A percentile compares a stretch with the other conserved stretches of the same genome.
These are phyloP conservation scores for Globisporangium recalcitrans DNA, from an alignment of 352 stramenopile species.

Conservation along the genomic window DNA sequence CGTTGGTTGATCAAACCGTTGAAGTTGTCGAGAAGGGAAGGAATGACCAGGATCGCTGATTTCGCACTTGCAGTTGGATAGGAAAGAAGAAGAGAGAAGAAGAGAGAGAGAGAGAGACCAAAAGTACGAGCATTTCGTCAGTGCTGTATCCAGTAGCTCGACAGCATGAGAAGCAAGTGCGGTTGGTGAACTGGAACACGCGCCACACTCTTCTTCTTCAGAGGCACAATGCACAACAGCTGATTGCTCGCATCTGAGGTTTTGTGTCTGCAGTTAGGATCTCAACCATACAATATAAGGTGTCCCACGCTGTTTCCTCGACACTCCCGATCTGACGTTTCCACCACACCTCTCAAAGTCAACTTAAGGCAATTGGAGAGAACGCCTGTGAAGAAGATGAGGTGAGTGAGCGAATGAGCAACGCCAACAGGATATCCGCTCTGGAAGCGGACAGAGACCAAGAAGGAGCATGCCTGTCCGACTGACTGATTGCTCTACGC, in stretches of 20 bases:
- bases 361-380: slow-evolving; percentile 1
- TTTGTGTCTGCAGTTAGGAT: neutral
- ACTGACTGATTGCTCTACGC: neutral
- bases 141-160: neutral
- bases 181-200: neutral
- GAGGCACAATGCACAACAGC: neutral
- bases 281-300: neutral
- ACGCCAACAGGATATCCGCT: neutral
- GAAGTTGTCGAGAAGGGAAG: neutral
- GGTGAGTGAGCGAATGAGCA: slow-evolving; percentile 6
- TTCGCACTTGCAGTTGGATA: neutral
- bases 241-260: neutral
- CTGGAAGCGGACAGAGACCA: neutral
- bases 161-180: neutral
- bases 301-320: neutral
- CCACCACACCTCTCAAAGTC: slow-evolving; percentile 7
- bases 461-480: neutral
- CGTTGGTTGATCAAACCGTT: neutral
- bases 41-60: neutral
- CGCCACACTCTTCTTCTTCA: neutral
- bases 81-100: neutral
- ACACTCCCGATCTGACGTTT: slow-evolving; percentile 2
- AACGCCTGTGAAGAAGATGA: slow-evolving; percentile 13
- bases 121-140: too few relatives aligned
- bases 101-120: neutral